These are phyloP conservation scores for Ophiostoma novo-ulmi DNA, from an alignment of 2,329 filamentous ascomycete genomes.

Conservation along the genomic window DNA sequence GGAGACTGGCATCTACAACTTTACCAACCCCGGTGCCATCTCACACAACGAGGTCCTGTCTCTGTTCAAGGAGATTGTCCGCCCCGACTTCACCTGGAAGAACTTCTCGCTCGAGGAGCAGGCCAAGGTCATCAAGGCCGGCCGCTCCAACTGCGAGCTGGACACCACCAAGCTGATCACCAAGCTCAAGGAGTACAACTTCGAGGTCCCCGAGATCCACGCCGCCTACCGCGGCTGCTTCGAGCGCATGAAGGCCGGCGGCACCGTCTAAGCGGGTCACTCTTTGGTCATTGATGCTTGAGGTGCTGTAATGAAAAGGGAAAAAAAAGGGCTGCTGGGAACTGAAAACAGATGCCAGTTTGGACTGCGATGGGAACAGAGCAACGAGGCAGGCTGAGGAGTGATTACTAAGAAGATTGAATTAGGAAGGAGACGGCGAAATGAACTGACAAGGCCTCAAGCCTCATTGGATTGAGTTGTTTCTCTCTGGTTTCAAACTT, in stretches of 20 bases:
- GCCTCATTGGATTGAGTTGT: background rate
- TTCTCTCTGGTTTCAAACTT: background rate
- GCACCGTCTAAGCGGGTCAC: slow-evolving; percentile 41
- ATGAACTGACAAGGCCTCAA: background rate
- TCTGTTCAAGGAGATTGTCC: slow-evolving; percentile 59
- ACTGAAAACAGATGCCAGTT: slow-evolving; percentile 6
- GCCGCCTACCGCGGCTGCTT: slow-evolving; percentile 59
- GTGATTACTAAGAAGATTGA: background rate
- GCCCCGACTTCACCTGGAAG: slow-evolving; percentile 56
- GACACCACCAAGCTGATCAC: slow-evolving; percentile 57
- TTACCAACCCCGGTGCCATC: slow-evolving; percentile 65
- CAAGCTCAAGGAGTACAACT: slow-evolving; percentile 56
- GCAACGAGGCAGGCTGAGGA: background rate
- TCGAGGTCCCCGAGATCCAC: slow-evolving; percentile 56
- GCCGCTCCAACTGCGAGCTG: slow-evolving; percentile 60
- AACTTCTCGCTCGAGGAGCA: slow-evolving; percentile 64
- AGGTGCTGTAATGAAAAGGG: background rate
- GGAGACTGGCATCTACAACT: slow-evolving; percentile 63
- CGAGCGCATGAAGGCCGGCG: slow-evolving; percentile 56
- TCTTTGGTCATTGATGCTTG: no score
- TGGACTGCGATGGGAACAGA: background rate
- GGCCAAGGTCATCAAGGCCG: slow-evolving; percentile 62
- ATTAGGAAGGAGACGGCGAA: background rate
- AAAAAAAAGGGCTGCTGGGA: background rate
- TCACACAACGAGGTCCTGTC: slow-evolving; percentile 64